Evolutionary conservation across 768 basidiomycete genomes (phyloP).

Genomic region (Mycena galopus): DNA sequence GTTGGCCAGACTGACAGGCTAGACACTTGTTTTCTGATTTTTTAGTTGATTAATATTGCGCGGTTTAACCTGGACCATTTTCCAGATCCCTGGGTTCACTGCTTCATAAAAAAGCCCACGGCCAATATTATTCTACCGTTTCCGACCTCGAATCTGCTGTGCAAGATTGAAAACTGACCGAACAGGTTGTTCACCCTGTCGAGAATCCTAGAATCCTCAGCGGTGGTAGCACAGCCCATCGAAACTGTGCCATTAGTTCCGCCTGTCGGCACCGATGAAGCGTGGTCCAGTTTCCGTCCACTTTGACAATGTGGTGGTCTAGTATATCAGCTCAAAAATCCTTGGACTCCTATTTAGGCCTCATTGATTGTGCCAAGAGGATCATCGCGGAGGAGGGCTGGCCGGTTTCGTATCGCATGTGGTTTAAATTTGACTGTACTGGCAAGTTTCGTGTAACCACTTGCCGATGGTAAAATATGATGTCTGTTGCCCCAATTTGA

Average conservation of each 20-base stretch:
- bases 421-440: conserved; percentile 49
- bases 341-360: conserved; percentile 44
- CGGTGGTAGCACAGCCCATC: not conserved
- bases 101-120: too few species aligned
- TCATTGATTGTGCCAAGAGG: conserved; percentile 46
- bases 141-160: too few species aligned
- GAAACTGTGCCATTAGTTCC: not conserved
- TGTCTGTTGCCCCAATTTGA: too few species aligned
- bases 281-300: not conserved
- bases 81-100: too few species aligned
- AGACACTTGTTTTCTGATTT: too few species aligned
- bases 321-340: conserved; percentile 16
- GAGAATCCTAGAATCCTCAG: not conserved
- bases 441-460: conserved; percentile 8
- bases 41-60: too few species aligned
- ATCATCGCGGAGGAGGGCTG: conserved; percentile 54
- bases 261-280: not conserved
- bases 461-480: too few species aligned
- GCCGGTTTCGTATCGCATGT: conserved; percentile 50
- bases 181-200: not conserved
- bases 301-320: conserved; percentile 22
- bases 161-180: not conserved
- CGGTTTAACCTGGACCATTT: not conserved
- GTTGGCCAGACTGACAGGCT: too few species aligned
- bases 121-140: too few species aligned